Percentiles rank a stretch among this genome's conserved stretches.
Conservation (phyloP, 306 rosid genomes). For the Corylus heterophylla region DNA sequence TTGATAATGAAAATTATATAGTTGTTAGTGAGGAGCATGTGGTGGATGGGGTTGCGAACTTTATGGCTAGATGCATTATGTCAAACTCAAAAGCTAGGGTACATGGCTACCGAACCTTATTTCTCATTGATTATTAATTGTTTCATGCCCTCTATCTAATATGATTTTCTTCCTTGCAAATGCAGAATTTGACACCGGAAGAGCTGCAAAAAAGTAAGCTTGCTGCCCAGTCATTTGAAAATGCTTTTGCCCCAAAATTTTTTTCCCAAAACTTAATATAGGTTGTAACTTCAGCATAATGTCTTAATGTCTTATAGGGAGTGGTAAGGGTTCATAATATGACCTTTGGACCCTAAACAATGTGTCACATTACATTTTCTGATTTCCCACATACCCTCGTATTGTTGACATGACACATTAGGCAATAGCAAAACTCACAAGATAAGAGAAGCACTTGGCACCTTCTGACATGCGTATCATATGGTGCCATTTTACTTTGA, state of each 20-base stretch:
- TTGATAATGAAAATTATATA: slow-evolving; percentile 75
- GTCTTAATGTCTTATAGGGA: neutral
- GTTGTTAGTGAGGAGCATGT: slow-evolving; percentile 87
- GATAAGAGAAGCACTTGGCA: too few species aligned
- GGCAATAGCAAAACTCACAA: too few species aligned
- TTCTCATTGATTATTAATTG: neutral
- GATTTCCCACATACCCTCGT: too few species aligned
- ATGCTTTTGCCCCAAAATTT: slow-evolving; percentile 13
- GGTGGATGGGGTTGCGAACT: slow-evolving; percentile 90
- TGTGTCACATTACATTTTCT: too few species aligned
- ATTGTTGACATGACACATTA: too few species aligned
- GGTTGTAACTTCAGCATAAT: slow-evolving; percentile 10
- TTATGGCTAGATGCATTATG: slow-evolving; percentile 85
- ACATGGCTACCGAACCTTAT: slow-evolving; percentile 1
- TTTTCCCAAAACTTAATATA: slow-evolving; percentile 13
- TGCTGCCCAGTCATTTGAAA: neutral
- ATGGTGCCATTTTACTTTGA: too few species aligned
- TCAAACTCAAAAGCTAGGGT: slow-evolving; percentile 84
- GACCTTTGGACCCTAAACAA: too few species aligned
- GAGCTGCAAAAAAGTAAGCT: slow-evolving; percentile 82
- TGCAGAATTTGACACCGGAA: slow-evolving; percentile 84
- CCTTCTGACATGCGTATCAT: too few species aligned
- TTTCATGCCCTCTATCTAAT: slow-evolving; percentile 23
- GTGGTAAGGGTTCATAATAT: neutral
- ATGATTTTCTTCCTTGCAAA: slow-evolving; percentile 25